These are phyloP conservation scores for Ramaria rubella DNA, from an alignment of 768 basidiomycete species.

Conservation along the genomic window DNA sequence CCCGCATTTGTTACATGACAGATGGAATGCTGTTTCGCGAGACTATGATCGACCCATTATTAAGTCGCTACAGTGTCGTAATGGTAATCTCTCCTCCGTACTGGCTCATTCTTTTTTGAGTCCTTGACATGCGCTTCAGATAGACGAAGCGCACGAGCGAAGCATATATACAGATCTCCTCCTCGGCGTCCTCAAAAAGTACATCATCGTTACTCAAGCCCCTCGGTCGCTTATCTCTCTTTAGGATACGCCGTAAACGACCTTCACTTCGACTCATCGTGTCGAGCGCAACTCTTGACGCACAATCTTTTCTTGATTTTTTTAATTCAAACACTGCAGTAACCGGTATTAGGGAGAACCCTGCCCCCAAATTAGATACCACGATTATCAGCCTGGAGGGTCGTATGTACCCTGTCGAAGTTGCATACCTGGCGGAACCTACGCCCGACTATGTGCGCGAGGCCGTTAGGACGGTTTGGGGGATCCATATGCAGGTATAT, in stretches of 20 bases:
- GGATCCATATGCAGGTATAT: conserved; percentile 66
- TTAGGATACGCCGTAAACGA: conserved; percentile 84
- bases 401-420: conserved; percentile 90
- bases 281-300: conserved; percentile 95
- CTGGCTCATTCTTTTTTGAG: background rate
- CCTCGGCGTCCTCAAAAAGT: conserved; percentile 93
- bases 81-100: conserved; percentile 52
- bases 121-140: conserved; percentile 38
- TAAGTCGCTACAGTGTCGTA: conserved; percentile 89
- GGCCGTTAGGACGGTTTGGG: conserved; percentile 77
- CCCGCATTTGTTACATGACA: conserved; percentile 92
- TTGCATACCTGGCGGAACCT: conserved; percentile 79
- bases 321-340: conserved; percentile 59
- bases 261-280: conserved; percentile 86
- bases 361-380: conserved; percentile 41
- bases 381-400: conserved; percentile 89
- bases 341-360: conserved; percentile 26
- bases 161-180: conserved; percentile 94
- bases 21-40: conserved; percentile 98
- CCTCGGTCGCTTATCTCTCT: conserved; percentile 9
- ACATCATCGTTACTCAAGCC: conserved; percentile 13
- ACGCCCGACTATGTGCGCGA: conserved; percentile 71
- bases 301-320: conserved; percentile 80
- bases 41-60: conserved; percentile 82
- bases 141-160: conserved; percentile 97